phyloP scores from a whole-genome alignment of 108 stramenopile genomes.

The Cyclotella atomus region DNA sequence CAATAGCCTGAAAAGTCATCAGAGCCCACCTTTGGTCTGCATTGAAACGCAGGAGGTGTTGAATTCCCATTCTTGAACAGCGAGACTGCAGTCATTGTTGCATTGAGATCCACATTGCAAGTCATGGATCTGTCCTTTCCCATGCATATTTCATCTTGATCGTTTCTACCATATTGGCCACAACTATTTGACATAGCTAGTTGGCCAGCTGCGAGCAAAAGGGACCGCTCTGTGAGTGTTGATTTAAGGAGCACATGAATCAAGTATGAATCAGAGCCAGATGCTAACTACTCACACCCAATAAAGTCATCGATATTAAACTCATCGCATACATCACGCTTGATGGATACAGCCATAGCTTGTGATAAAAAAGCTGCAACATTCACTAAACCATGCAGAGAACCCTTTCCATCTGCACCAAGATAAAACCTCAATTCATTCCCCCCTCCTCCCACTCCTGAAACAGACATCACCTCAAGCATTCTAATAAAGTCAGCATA shows the following conservation, averaged over 20 bases:
- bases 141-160: slow-evolving; percentile 29
- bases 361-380: slow-evolving; percentile 41
- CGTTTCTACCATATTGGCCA: slow-evolving; percentile 30
- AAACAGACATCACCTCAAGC: slow-evolving; percentile 17
- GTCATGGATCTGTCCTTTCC: slow-evolving; percentile 13
- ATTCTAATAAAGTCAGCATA: slow-evolving; percentile 16
- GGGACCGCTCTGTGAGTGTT: too few species aligned
- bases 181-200: slow-evolving; percentile 28
- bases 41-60: slow-evolving; percentile 19
- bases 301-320: slow-evolving; percentile 29
- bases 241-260: not conserved
- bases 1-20: slow-evolving; percentile 36
- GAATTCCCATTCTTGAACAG: slow-evolving; percentile 5
- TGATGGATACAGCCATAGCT: slow-evolving; percentile 18
- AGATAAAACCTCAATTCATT: slow-evolving; percentile 16
- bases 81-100: slow-evolving; percentile 20
- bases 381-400: slow-evolving; percentile 33
- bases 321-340: slow-evolving; percentile 49
- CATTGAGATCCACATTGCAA: slow-evolving; percentile 31
- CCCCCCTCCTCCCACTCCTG: slow-evolving; percentile 28
- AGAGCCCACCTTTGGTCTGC: slow-evolving; percentile 15
- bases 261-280: not conserved
- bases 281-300: not conserved
- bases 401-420: slow-evolving; percentile 21
- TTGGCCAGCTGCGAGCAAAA: not conserved